Evolutionary conservation across 495 filamentous ascomycete species (phyloP).

Genomic region (Penicillium fimorum): DNA sequence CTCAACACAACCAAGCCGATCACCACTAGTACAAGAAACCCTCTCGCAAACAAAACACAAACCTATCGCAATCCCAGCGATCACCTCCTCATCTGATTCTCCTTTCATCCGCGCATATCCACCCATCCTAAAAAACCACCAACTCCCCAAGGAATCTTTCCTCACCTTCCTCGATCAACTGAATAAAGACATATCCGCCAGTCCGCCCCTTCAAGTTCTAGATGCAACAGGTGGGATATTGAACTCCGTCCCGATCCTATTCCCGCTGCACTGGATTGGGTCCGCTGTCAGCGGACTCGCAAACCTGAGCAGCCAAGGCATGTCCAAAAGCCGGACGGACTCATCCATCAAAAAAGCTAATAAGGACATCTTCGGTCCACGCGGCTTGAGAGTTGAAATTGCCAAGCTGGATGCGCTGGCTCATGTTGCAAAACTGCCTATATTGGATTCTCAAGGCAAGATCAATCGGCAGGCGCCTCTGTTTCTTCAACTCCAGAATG

Average conservation of each 20-base stretch:
- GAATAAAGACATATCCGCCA: slow-evolving; percentile 29
- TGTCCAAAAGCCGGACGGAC: slow-evolving; percentile 32
- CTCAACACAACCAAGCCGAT: slow-evolving; percentile 1
- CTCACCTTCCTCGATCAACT: slow-evolving; percentile 31
- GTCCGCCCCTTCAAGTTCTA: slow-evolving; percentile 36
- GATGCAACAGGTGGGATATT: slow-evolving; percentile 34
- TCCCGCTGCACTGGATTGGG: slow-evolving; percentile 31
- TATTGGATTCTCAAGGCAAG: slow-evolving; percentile 28
- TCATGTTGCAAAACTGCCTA: slow-evolving; percentile 25
- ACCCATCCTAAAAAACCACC: slow-evolving; percentile 22
- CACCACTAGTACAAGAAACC: background rate
- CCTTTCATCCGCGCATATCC: slow-evolving; percentile 33
- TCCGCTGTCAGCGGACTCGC: slow-evolving; percentile 26
- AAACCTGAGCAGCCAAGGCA: slow-evolving; percentile 23
- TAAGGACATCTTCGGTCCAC: slow-evolving; percentile 28
- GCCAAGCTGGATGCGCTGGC: slow-evolving; percentile 29
- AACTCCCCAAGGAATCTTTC: slow-evolving; percentile 28
- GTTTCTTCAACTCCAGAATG: slow-evolving; percentile 18
- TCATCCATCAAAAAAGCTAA: slow-evolving; percentile 27
- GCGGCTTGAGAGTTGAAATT: slow-evolving; percentile 27
- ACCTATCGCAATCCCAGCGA: slow-evolving; percentile 33
- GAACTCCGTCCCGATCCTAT: slow-evolving; percentile 31
- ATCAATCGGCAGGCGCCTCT: slow-evolving; percentile 19
- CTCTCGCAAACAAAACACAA: slow-evolving; percentile 5
- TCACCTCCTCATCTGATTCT: slow-evolving; percentile 18